Evolutionary conservation across 2,329 filamentous ascomycete genomes (phyloP).

Genomic region (Fusarium falciforme): DNA sequence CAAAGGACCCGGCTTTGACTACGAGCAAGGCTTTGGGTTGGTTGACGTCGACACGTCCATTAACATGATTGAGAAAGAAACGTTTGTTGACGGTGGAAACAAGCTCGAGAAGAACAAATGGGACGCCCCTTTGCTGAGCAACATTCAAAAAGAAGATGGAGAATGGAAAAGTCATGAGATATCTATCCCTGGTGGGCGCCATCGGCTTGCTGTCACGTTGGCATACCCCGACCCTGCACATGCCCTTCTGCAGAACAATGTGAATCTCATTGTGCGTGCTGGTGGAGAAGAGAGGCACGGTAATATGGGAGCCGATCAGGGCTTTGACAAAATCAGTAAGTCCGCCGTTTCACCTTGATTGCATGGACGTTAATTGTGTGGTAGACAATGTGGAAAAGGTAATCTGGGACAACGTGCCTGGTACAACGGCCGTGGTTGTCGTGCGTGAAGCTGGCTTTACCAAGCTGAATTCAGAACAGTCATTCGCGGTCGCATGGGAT

Average conservation of each 20-base stretch:
- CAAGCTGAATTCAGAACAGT: not conserved
- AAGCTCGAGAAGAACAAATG: not conserved
- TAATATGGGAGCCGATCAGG: not conserved
- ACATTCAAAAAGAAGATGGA: not conserved
- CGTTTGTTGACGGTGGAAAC: not conserved
- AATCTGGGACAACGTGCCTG: not conserved
- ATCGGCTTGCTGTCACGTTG: not conserved
- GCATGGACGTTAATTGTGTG: not conserved
- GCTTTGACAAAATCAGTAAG: not conserved
- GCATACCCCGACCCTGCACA: not conserved
- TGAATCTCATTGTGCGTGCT: not conserved
- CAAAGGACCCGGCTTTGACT: not conserved
- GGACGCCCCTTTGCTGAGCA: not conserved
- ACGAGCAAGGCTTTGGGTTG: not conserved
- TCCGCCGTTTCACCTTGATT: not conserved
- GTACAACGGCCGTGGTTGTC: not conserved
- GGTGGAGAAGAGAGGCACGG: not conserved
- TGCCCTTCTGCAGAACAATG: not conserved
- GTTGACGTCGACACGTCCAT: not conserved
- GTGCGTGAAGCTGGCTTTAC: not conserved
- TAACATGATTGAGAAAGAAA: not conserved
- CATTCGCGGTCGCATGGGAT: conserved; percentile 5
- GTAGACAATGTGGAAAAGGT: not conserved
- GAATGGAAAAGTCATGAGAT: not conserved
- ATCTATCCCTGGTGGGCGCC: no score